Evolutionary conservation across 805 yeast species (phyloP).

Genomic region (Pichia phayaonensis): DNA sequence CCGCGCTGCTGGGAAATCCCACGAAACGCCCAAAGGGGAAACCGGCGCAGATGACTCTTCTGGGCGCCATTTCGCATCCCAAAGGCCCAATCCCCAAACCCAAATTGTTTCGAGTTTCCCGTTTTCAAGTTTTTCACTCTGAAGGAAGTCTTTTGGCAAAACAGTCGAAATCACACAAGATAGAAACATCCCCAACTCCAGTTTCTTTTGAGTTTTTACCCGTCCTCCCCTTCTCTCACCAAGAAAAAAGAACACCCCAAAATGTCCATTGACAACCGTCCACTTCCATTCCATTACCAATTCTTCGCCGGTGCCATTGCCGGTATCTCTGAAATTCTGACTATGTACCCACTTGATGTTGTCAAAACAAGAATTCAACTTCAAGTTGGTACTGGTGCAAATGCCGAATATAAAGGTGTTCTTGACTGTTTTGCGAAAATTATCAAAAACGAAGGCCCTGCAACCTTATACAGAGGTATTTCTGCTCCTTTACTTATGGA

Average conservation of each 20-base stretch:
- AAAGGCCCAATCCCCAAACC: no score
- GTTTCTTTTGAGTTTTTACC: no score
- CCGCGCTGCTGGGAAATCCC: no score
- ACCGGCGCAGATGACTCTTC: no score
- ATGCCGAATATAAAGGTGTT: conserved; percentile 73
- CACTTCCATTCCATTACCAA: conserved; percentile 89
- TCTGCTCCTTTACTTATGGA: conserved; percentile 97
- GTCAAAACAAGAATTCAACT: conserved; percentile 95
- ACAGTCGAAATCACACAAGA: no score
- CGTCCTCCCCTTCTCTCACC: neutral
- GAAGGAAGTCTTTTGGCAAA: no score
- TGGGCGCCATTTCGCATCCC: no score
- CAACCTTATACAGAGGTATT: conserved; percentile 86
- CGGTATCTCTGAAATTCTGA: conserved; percentile 91
- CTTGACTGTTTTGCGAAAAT: conserved; percentile 79
- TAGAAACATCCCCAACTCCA: neutral
- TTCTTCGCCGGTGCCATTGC: conserved; percentile 90
- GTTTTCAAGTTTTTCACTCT: neutral
- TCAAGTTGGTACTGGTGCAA: conserved; percentile 47
- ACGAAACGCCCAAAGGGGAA: no score
- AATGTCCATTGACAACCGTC: conserved; percentile 21
- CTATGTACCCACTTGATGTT: conserved; percentile 95
- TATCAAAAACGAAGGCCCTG: conserved; percentile 75
- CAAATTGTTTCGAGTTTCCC: no score
- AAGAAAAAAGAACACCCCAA: no score